Base-by-base conservation (phyloP, 2,329 filamentous ascomycete species). In the Periconia sp. region DNA sequence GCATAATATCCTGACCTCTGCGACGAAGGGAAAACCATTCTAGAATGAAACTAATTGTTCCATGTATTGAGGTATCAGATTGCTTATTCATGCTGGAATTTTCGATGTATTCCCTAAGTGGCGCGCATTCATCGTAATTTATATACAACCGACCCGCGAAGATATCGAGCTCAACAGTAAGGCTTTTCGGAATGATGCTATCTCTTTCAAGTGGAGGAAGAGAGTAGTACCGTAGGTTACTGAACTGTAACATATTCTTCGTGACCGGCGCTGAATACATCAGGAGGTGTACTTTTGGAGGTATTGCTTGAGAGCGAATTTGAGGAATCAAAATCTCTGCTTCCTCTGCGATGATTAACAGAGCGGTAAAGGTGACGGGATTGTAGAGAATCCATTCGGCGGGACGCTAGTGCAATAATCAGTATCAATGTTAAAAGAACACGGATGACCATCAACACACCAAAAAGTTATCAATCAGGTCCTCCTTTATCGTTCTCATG, bases 341-440 rank as follows among this genome's bases (percentile, higher is more conserved):
- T 64, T 90, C 87, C 58, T 89, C 86, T 0, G 85, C 82, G 27
- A 82, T 83, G 1, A 89, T 62, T 1, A 89, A 65, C 0, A 90
- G 57, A 0, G 80, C 86, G 0, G 75, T 79, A 7, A 81, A 62
- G 0, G 73, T 71, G 0, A 59, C 17, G 0, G 60, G 59, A 53
- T 79, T 82, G 79, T 81, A 87, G 0, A 89, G 66, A 2, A 90
- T 63, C 85, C 85, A 90, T 23, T 85, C 81, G 0, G 87, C 82
- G 0, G 81, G 70, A 1, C 80, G 76, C 59, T 27, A 8, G n/a
- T n/a, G n/a, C n/a, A n/a, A n/a, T n/a, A n/a, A n/a, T n/a, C n/a
- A n/a, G n/a, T 8, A 8, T 5, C 23, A 27, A 27, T 27, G 23
- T 27, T 27, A 27, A 8, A 27, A 3, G 23, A 27, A 27, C 8